Conservation (phyloP, 1,284 basidiomycete species). For the Fomitopsis betulina region DNA sequence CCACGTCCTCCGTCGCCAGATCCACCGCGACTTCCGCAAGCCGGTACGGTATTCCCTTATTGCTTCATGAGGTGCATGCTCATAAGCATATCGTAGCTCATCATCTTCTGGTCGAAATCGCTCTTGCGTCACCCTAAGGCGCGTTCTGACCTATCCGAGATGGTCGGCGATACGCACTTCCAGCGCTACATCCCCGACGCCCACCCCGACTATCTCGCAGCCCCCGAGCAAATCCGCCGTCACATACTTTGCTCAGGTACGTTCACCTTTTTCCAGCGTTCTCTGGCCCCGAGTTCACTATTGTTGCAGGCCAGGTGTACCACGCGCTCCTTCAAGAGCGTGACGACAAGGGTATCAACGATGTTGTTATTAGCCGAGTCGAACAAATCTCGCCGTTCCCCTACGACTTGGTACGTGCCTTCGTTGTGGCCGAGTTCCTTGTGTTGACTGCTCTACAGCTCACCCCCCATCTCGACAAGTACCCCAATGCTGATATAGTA, state of each 20-base stretch:
- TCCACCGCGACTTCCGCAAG: slow-evolving; percentile 95
- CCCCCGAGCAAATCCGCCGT: slow-evolving; percentile 84
- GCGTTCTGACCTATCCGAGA: slow-evolving; percentile 83
- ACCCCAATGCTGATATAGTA: slow-evolving; percentile 89
- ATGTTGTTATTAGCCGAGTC: slow-evolving; percentile 90
- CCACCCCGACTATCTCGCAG: slow-evolving; percentile 66
- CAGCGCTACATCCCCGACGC: slow-evolving; percentile 90
- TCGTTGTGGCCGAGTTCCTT: neutral
- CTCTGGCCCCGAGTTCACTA: neutral
- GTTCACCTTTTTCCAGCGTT: neutral
- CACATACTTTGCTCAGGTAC: slow-evolving; percentile 86
- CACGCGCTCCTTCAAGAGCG: slow-evolving; percentile 85
- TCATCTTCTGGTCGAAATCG: slow-evolving; percentile 96
- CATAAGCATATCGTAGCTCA: slow-evolving; percentile 44
- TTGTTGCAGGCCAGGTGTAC: slow-evolving; percentile 82
- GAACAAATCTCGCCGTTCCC: slow-evolving; percentile 97
- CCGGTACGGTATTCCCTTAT: slow-evolving; percentile 48
- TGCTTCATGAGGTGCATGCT: slow-evolving; percentile 1
- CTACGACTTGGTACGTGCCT: slow-evolving; percentile 72
- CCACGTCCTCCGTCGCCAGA: slow-evolving; percentile 94
- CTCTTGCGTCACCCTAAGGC: slow-evolving; percentile 92
- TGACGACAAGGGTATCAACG: slow-evolving; percentile 84
- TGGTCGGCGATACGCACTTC: slow-evolving; percentile 88
- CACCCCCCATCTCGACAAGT: slow-evolving; percentile 89
- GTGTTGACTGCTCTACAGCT: slow-evolving; percentile 39